These are phyloP conservation scores for Fusarium sp. DNA, from an alignment of 2,329 filamentous ascomycete genomes.

Conservation along the genomic window DNA sequence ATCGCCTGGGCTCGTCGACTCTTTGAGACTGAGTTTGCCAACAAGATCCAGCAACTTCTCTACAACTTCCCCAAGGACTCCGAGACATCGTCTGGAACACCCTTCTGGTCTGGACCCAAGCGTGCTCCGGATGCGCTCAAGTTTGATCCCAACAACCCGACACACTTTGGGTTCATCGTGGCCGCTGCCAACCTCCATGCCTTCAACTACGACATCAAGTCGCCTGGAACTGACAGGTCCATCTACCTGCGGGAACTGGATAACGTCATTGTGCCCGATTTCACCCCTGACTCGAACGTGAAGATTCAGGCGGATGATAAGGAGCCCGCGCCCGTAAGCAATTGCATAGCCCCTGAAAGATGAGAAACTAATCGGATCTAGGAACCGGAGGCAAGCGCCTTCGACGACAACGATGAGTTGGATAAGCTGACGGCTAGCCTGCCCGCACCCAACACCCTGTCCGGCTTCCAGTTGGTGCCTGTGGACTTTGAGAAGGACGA, in stretches of 20 bases:
- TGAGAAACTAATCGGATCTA: constrained; percentile 42
- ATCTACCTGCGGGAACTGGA: constrained; percentile 86
- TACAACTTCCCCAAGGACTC: constrained; percentile 98
- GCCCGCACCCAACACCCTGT: constrained; percentile 82
- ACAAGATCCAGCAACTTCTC: constrained; percentile 93
- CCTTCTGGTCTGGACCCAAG: constrained; percentile 99
- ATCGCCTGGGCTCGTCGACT: constrained; percentile 94
- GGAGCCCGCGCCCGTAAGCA: constrained; percentile 83
- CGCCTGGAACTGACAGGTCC: constrained; percentile 74
- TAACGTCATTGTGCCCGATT: constrained; percentile 95
- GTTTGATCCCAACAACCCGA: constrained; percentile 86
- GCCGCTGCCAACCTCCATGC: constrained; percentile 93
- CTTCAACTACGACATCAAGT: constrained; percentile 97
- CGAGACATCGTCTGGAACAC: constrained; percentile 85
- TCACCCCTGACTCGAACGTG: constrained; percentile 87
- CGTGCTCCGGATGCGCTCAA: constrained; percentile 91
- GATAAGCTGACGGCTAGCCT: constrained; percentile 78
- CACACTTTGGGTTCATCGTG: constrained; percentile 89
- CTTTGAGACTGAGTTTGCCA: constrained; percentile 97
- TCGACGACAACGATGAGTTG: constrained; percentile 82
- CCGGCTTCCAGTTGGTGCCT: constrained; percentile 88
- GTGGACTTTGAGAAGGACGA: constrained; percentile 99
- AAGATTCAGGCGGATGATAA: constrained; percentile 98
- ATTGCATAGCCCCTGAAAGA: background rate
- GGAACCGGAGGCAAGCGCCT: constrained; percentile 83